Conservation (phyloP, 345 rosid genomes). For the Moringa oleifera region DNA sequence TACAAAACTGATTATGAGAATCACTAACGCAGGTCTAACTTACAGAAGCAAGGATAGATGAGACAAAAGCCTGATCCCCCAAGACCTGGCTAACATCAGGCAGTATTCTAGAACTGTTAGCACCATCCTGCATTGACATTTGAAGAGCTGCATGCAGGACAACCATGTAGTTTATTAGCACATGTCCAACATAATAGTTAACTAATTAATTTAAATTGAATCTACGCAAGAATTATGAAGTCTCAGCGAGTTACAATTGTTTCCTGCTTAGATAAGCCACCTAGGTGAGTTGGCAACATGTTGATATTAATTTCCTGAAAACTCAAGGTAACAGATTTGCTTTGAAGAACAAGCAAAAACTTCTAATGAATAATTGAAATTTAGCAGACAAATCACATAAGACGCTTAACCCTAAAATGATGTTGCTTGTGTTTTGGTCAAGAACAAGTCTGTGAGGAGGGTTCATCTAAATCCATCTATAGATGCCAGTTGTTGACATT, state of each 20-base stretch:
- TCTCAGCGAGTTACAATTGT: neutral
- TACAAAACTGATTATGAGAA: conserved; percentile 5
- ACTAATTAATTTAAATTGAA: too few species aligned
- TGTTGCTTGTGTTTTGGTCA: neutral
- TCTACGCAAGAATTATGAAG: neutral
- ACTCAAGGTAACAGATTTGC: too few species aligned
- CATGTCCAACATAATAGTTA: neutral
- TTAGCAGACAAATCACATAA: too few species aligned
- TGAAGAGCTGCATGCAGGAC: conserved; percentile 52
- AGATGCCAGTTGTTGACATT: too few species aligned
- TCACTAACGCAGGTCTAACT: conserved; percentile 15
- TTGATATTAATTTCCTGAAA: too few species aligned
- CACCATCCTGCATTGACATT: conserved; percentile 52
- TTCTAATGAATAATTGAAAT: too few species aligned
- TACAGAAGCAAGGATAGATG: conserved; percentile 73
- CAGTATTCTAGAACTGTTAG: conserved; percentile 29
- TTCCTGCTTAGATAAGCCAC: neutral
- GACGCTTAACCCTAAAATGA: too few species aligned
- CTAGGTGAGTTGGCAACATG: neutral
- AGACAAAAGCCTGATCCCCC: conserved; percentile 71
- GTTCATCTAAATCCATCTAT: too few species aligned
- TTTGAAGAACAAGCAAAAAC: too few species aligned
- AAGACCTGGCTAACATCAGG: conserved; percentile 40
- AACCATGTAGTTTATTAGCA: neutral
- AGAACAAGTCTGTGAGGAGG: neutral